Conservation (phyloP, 2,329 filamentous ascomycete genomes). For the Sclerotinia trifoliorum region DNA sequence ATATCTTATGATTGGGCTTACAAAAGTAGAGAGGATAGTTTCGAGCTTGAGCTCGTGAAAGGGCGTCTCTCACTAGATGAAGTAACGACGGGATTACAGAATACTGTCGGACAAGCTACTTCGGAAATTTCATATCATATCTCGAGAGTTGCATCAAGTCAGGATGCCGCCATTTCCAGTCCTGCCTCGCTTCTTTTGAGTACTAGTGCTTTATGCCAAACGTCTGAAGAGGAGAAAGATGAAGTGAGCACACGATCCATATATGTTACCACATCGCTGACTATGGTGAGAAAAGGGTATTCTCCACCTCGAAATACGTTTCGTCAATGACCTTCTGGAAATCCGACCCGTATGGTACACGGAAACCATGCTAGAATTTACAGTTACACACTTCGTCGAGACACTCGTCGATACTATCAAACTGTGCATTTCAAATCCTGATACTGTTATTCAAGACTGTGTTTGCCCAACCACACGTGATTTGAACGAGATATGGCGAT, state of each 20-base stretch:
- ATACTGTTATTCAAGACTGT: conserved; percentile 38
- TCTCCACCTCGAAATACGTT: conserved; percentile 15
- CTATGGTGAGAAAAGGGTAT: conserved; percentile 10
- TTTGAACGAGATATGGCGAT: conserved; percentile 48
- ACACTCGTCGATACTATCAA: conserved; percentile 45
- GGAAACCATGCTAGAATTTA: conserved; percentile 39
- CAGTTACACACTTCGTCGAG: conserved; percentile 45
- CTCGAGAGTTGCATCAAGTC: conserved; percentile 12
- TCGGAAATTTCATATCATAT: conserved; percentile 38
- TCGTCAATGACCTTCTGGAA: conserved; percentile 34
- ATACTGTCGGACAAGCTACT: conserved; percentile 36
- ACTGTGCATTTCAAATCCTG: conserved; percentile 39
- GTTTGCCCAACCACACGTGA: conserved; percentile 43
- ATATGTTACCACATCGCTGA: conserved; percentile 5
- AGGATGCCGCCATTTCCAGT: background rate
- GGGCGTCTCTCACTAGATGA: conserved; percentile 38
- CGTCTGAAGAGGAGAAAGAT: conserved; percentile 28
- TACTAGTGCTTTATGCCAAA: conserved; percentile 23
- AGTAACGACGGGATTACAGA: conserved; percentile 41
- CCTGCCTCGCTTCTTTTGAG: conserved; percentile 26
- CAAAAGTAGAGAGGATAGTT: conserved; percentile 33
- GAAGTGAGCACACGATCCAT: conserved; percentile 32
- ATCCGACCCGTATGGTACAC: conserved; percentile 46
- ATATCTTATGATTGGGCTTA: conserved; percentile 43
- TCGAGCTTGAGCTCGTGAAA: conserved; percentile 26